Base-by-base conservation (phyloP, 257 asterid genomes). In the Verbena officinalis region DNA sequence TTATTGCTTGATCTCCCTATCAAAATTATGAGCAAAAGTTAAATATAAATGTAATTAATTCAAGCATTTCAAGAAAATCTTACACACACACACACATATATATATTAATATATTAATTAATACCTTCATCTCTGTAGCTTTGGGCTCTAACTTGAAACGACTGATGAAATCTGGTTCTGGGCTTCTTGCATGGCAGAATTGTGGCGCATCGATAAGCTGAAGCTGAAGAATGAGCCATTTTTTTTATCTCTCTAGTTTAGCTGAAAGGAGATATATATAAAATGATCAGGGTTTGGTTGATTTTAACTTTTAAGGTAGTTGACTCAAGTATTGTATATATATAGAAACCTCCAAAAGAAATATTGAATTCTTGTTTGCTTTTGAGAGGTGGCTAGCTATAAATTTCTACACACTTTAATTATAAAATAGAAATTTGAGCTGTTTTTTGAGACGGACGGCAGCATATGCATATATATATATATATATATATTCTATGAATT, bases 51-150 rank as follows among this genome's bases (percentile, higher is more conserved):
- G 3, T 7, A 46, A 5, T 14, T 14, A 36, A 36, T 2, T 4
- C 9, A 16, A 15, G 9, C 1, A 19, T 20, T 17, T 23, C 34
- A 21, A n/a, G 19, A 22, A 22, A 9, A 5, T 9, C 3, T 36
- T 9, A 9, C 10, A 36, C 40, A 30, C 36, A 30, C 36, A 30
- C 36, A 30, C 7, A 30, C 7, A 3, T 36, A 36, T 7, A 5
- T 36, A 9, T 36, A 36, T 36, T 1, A 5, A 7, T 36, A 9
- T 36, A 9, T 36, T 36, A 7, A 36, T 53, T 30, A 0, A 6
- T 62, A 83, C 84, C 86, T 75, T 80, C 75, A 60, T 77, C 80
- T 49, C 72, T 51, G 23, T 60, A 72, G 59, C 66, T 53, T 2
- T 72, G 86, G 58, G 84, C 82, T 80, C 57, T 78, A 15, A 77